A percentile compares a stretch with the other conserved stretches of the same genome.
These are phyloP conservation scores for Capsicum pubescens DNA, from an alignment of 257 asterid species.

Conservation along the genomic window DNA sequence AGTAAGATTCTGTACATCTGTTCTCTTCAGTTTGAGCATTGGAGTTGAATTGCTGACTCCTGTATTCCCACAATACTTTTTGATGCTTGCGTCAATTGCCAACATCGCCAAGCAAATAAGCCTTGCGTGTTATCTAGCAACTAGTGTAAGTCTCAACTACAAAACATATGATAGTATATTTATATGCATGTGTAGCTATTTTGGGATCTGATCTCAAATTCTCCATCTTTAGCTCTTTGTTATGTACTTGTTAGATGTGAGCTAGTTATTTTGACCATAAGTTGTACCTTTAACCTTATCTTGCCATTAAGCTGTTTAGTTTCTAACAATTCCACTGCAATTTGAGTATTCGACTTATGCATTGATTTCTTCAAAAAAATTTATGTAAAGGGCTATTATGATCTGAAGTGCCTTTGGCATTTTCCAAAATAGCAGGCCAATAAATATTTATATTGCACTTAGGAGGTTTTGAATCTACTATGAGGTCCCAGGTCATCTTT, in stretches of 20 bases:
- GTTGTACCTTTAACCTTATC: not conserved
- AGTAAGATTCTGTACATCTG: conserved; percentile 88
- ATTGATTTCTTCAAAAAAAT: not conserved
- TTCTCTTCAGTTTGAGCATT: conserved; percentile 87
- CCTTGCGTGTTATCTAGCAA: conserved; percentile 85
- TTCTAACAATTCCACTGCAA: not conserved
- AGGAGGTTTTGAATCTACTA: not conserved
- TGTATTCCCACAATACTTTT: conserved; percentile 73
- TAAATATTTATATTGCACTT: conserved; percentile 8
- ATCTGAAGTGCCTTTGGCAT: not conserved
- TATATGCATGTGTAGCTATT: conserved; percentile 19
- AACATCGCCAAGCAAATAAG: conserved; percentile 95
- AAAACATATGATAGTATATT: not conserved
- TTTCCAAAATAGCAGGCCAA: not conserved
- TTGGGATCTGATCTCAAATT: conserved; percentile 17
- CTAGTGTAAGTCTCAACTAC: conserved; percentile 72
- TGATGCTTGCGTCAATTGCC: conserved; percentile 94
- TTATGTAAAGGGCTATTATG: not conserved
- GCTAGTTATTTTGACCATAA: not conserved
- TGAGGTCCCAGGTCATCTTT: not conserved
- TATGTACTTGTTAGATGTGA: conserved; percentile 13
- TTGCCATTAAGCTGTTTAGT: conserved; percentile 17
- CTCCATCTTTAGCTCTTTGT: not conserved
- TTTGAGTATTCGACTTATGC: not conserved
- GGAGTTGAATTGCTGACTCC: conserved; percentile 96